Evolutionary conservation across 805 yeast genomes (phyloP).

Genomic region (Starmerella etchellsii): DNA sequence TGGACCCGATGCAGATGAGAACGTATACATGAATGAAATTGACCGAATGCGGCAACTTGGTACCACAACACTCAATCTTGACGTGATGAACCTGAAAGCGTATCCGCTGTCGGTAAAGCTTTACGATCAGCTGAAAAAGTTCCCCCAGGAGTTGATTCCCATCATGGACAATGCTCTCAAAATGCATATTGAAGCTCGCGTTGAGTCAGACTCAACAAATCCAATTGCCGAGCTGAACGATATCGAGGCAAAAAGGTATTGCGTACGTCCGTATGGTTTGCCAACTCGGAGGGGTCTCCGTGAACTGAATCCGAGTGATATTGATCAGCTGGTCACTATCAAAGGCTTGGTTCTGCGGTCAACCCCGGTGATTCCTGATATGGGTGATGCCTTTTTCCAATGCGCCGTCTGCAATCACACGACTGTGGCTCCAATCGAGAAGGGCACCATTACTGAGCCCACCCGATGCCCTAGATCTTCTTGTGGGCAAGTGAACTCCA

Average conservation of each 20-base stretch:
- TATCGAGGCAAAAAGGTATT: constrained; percentile 69
- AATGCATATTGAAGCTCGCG: constrained; percentile 58
- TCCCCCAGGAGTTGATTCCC: constrained; percentile 94
- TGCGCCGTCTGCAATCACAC: constrained; percentile 94
- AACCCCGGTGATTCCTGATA: constrained; percentile 88
- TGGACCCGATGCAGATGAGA: constrained; percentile 42
- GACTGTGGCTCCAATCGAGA: constrained; percentile 77
- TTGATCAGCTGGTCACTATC: constrained; percentile 80
- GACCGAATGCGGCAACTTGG: constrained; percentile 67
- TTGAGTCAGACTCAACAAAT: constrained; percentile 22
- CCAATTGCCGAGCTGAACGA: constrained; percentile 38
- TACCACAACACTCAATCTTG: constrained; percentile 70
- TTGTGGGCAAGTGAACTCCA: constrained; percentile 72
- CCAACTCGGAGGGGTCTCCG: constrained; percentile 67
- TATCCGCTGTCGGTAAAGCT: constrained; percentile 64
- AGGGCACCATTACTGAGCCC: constrained; percentile 92
- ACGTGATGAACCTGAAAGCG: constrained; percentile 64
- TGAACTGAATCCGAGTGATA: constrained; percentile 84
- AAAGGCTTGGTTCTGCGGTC: constrained; percentile 85
- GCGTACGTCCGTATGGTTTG: constrained; percentile 80
- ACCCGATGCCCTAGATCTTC: constrained; percentile 79
- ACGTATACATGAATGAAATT: constrained; percentile 61
- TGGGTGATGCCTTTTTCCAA: constrained; percentile 93
- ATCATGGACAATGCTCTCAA: constrained; percentile 94
- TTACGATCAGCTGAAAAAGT: constrained; percentile 74